Evolutionary conservation across 306 rosid species (phyloP).

Genomic region (Cicer bijugum): DNA sequence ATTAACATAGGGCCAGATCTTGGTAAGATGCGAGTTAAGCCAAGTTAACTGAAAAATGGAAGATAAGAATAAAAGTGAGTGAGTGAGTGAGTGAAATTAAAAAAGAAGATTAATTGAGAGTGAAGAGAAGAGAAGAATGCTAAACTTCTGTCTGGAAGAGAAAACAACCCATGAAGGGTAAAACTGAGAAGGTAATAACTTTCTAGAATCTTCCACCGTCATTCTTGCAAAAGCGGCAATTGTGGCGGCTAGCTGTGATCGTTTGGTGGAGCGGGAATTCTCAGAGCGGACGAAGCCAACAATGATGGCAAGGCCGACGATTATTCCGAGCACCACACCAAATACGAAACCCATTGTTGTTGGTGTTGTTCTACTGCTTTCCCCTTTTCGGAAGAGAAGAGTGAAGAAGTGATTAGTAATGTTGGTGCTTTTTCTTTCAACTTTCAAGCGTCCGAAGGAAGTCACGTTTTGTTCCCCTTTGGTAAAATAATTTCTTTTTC

Average conservation of each 20-base stretch:
- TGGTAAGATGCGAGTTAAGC: slow-evolving; percentile 78
- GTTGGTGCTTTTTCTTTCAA: background rate
- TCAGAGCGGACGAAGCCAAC: slow-evolving; percentile 70
- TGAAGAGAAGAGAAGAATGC: slow-evolving; percentile 1
- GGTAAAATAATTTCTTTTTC: background rate
- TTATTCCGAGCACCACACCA: slow-evolving; percentile 71
- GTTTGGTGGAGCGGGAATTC: slow-evolving; percentile 67
- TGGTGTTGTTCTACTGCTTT: background rate
- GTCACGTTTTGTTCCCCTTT: background rate
- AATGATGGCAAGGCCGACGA: slow-evolving; percentile 64
- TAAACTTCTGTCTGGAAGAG: slow-evolving; percentile 78
- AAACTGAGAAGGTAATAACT: slow-evolving; percentile 71
- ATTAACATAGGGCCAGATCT: slow-evolving; percentile 95
- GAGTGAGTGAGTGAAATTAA: background rate
- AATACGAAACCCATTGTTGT: slow-evolving; percentile 69
- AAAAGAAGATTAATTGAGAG: background rate
- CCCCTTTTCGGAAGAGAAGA: background rate
- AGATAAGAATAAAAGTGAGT: slow-evolving; percentile 34
- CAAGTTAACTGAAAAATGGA: slow-evolving; percentile 65
- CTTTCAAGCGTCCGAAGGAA: background rate
- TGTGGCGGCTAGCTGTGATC: slow-evolving; percentile 73
- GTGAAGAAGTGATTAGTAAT: background rate
- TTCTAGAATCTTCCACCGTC: slow-evolving; percentile 87
- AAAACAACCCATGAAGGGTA: slow-evolving; percentile 97
- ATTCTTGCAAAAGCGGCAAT: slow-evolving; percentile 81